These are phyloP conservation scores for Coleophoma cylindrospora DNA, from an alignment of 2,329 filamentous ascomycete species.

Conservation along the genomic window DNA sequence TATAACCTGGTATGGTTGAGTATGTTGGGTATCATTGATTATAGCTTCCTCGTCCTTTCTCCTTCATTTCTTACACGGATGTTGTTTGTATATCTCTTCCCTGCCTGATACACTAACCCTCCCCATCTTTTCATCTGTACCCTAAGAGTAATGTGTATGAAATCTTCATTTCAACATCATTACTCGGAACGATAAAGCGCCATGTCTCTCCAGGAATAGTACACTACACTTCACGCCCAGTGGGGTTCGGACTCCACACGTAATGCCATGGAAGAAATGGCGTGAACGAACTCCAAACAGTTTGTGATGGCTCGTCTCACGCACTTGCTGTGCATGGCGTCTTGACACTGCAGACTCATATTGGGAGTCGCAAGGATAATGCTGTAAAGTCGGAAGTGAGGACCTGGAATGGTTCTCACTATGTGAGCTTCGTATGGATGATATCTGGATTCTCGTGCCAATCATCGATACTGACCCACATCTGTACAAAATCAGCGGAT, in stretches of 20 bases:
- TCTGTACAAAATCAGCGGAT: constrained; percentile 49
- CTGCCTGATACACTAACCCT: background rate
- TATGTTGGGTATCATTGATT: constrained; percentile 1
- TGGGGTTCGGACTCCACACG: too few species aligned
- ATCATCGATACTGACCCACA: constrained; percentile 99
- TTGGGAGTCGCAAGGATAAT: background rate
- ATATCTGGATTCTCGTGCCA: constrained; percentile 99
- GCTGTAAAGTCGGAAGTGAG: background rate
- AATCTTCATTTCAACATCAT: too few species aligned
- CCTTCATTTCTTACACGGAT: background rate
- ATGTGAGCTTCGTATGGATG: constrained; percentile 97
- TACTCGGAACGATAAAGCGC: too few species aligned
- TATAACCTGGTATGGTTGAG: background rate
- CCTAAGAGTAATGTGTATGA: too few species aligned
- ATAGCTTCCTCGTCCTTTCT: background rate
- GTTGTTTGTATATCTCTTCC: background rate
- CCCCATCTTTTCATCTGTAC: too few species aligned
- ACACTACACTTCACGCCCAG: too few species aligned
- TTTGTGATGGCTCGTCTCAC: too few species aligned
- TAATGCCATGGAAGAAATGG: too few species aligned
- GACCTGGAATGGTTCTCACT: background rate
- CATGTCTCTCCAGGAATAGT: too few species aligned
- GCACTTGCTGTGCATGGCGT: too few species aligned
- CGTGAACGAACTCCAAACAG: too few species aligned
- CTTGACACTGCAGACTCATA: background rate